Evolutionary conservation across 805 yeast genomes (phyloP), one percentile per base, ranked within the genome.

Genomic region (Lachancea lanzarotensis): DNA sequence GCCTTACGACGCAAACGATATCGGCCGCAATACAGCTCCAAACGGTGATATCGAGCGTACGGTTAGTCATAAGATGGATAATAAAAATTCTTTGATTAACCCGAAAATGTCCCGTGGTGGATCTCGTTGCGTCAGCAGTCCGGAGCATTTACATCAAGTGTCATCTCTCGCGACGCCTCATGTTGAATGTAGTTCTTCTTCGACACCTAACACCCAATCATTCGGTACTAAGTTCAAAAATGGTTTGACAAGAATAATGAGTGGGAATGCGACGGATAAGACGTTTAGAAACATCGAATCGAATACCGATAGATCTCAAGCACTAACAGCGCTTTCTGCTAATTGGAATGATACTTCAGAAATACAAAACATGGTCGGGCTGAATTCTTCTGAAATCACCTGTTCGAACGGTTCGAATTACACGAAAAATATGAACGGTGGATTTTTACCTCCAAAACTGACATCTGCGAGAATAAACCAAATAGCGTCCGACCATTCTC

Each of bases 211-310:
- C 13, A 40, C 25, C 19, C 53, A 56, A 1, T 60, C 65, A 1
- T 47, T 60, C 16, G 57, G 64, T 12, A 52, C 61, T 15, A 55
- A 55, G 35, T 56, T 60, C 29, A 59, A 52, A 33, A 50, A 51
- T 35, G 57, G 63, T 9, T 45, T 60, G 25, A 52, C 64, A 3
- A 50, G 60, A 43, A 58, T 60, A 25, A 54, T 60, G 12, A 56
- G 61, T 35, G 48, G 51, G 34, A 35, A 34, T n/a, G 35, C 13
- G 9, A 10, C 18, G 3, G 41, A 42, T 11, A 29, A 18, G n/a
- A 10, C 45, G 19, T 9, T n/a, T 3, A 19, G 22, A 8, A 10
- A 19, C n/a, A 4, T 32, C 2, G 16, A n/a, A 11, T 17, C 27
- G 16, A 17, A 33, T 13, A 15, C n/a, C 30, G 20, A 25, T 12